Base-by-base conservation (phyloP, 2,329 filamentous ascomycete genomes). In the Trichoderma atrobrunneum region DNA sequence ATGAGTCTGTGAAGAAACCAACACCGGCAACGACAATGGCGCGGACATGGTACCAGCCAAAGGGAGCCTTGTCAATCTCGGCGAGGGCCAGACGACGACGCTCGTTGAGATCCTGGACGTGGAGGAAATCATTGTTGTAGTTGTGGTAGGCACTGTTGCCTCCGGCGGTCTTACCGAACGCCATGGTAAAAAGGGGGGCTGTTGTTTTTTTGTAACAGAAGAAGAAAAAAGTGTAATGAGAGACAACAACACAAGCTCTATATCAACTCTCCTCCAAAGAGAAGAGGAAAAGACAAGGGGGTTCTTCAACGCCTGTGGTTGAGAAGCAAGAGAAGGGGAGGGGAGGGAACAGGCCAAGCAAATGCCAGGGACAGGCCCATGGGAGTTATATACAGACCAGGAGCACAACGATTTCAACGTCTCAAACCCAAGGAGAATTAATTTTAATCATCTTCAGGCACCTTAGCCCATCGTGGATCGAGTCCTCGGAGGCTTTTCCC, bases 1-100 rank as follows among this genome's bases (percentile, higher is more conserved):
- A 95, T 3, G 92, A 92, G 79, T 95, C 93, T 18, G 93, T 95
- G 82, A 96, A 96, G 88, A 97, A 96, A 76, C 93, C 93, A 74
- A 95, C 91, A 77, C 93, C 93, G 34, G 93, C 93, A 28, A 95
- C 93, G 10, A 93, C 83, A 69, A 93, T 88, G 72, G 93, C 91
- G 54, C 93, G 88, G 72, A 95, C 88, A 78, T 96, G 93, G 79
- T 94, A 93, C 92, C 93, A 95, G 78, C 93, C 91, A 73, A 95
- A 95, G 4, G 90, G 90, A 11, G 92, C 92, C 83, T 91, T 91
- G 84, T 95, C 93, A 76, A 95, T 91, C 82, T 95, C 91, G 48
- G 92, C 92, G 67, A 96, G 90, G 56, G 93, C 93, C 36, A 93
- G 89, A 74, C 93, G 89, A 75, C 93, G 88, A 71, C 93, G 90